Percentiles rank a stretch among this genome's conserved stretches.
Evolutionary conservation across 2,329 filamentous ascomycete genomes (phyloP).

Genomic region (Exophiala alcalophila): DNA sequence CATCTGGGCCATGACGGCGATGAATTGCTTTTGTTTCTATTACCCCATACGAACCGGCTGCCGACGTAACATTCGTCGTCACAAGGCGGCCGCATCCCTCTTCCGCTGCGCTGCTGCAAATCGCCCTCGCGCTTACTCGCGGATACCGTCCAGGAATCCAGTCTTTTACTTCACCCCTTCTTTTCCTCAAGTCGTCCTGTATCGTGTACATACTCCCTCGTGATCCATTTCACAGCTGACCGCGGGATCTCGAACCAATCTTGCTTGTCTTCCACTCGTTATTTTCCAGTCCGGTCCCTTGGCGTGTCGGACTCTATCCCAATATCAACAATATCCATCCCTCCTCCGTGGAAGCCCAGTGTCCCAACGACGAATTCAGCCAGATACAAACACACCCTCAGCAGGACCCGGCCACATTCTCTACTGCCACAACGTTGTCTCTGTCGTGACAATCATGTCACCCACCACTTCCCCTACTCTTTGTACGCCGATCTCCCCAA

Average conservation of each 20-base stretch:
- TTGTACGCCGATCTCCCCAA: slow-evolving; percentile 12
- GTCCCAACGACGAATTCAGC: too few relatives aligned
- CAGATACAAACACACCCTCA: too few relatives aligned
- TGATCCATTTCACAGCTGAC: too few relatives aligned
- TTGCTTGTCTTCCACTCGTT: too few relatives aligned
- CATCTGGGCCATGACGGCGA: not conserved
- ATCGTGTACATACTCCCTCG: too few relatives aligned
- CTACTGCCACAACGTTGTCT: slow-evolving; percentile 1
- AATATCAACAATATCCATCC: too few relatives aligned
- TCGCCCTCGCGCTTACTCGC: slow-evolving; percentile 6
- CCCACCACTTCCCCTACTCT: slow-evolving; percentile 1
- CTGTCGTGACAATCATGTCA: slow-evolving; percentile 1
- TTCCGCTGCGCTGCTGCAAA: not conserved
- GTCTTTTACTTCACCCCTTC: too few relatives aligned
- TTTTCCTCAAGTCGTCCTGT: not conserved
- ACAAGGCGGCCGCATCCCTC: slow-evolving; percentile 5
- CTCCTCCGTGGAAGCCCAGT: too few relatives aligned
- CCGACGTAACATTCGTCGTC: slow-evolving; percentile 10
- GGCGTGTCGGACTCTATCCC: too few relatives aligned
- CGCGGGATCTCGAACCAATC: too few relatives aligned
- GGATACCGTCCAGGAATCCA: not conserved
- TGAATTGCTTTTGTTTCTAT: slow-evolving; percentile 3
- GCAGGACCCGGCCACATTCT: not conserved
- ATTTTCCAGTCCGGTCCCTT: too few relatives aligned
- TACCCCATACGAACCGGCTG: slow-evolving; percentile 4